Evolutionary conservation across 345 rosid genomes (phyloP), one percentile per base, ranked within the genome.

Genomic region (Dovyalis caffra): DNA sequence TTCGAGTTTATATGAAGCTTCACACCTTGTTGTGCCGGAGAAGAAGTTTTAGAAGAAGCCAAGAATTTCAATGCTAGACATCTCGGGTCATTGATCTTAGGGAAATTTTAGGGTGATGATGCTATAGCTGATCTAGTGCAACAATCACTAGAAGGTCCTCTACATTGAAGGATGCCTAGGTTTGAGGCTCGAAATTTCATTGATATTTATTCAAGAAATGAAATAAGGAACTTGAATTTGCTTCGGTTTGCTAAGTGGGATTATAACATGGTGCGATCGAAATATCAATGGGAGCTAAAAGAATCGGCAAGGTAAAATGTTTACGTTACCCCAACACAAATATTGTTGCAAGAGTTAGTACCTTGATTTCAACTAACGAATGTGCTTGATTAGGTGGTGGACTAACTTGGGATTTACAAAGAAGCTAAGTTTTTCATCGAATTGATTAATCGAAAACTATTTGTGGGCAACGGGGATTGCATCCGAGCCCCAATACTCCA

Each of bases 1-100:
- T 34, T 79, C n/a, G 68, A 75, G 69, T 71, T 75, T 79, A 38
- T 74, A 74, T 38, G 76, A 75, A 49, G 79, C 82, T 40, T 79
- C 79, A 20, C 40, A 75, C 63, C 73, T 79, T 31, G 79, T 64
- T 25, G n/a, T 43, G n/a, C 28, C n/a, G 79, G 61, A 57, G 76
- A 79, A 28, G 18, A n/a, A n/a, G 40, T 60, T 23, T 31, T 78
- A 25, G 73, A 72, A n/a, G 69, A 78, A 28, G 81, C 81, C 73
- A 72, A 61, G 12, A 47, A 25, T 8, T 72, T 72, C 8, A 47
- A 63, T 9, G 21, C 32, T 14, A 10, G 21, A 20, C 43, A 76
- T 68, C 74, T 80, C 38, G 49, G 51, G 33, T 28, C 21, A 25
- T 67, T 53, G 3, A n/a, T n/a, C n/a, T n/a, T n/a, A n/a, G n/a